Evolutionary conservation across 306 rosid genomes (phyloP).

Genomic region (Lathyrus sativus): DNA sequence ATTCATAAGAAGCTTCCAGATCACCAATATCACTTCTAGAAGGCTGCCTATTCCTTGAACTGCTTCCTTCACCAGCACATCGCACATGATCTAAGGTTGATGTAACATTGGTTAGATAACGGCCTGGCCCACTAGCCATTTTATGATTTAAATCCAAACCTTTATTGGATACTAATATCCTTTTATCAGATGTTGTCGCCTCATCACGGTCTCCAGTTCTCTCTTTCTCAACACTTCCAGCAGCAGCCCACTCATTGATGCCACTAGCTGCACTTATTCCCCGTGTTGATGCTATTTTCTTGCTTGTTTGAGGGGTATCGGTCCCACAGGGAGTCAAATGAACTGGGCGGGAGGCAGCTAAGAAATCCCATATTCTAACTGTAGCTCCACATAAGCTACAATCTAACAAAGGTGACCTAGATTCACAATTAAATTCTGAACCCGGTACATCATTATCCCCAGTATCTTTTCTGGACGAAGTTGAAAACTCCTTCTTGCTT

Average conservation of each 20-base stretch:
- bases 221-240: slow-evolving; percentile 77
- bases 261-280: slow-evolving; percentile 99
- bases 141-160: slow-evolving; percentile 76
- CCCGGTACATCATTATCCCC: slow-evolving; percentile 47
- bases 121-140: slow-evolving; percentile 63
- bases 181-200: slow-evolving; percentile 79
- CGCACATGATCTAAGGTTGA: slow-evolving; percentile 53
- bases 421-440: slow-evolving; percentile 62
- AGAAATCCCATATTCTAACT: slow-evolving; percentile 81
- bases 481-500: slow-evolving; percentile 49
- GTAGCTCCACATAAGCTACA: slow-evolving; percentile 98
- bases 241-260: slow-evolving; percentile 85
- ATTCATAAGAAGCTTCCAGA: slow-evolving; percentile 80
- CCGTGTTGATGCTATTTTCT: slow-evolving; percentile 85
- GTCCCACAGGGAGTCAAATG: slow-evolving; percentile 68
- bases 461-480: slow-evolving; percentile 49
- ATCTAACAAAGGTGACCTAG: slow-evolving; percentile 86
- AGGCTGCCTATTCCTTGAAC: slow-evolving; percentile 67
- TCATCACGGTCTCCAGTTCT: slow-evolving; percentile 82
- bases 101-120: slow-evolving; percentile 53
- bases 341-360: slow-evolving; percentile 77
- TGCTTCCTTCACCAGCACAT: slow-evolving; percentile 67
- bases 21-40: slow-evolving; percentile 89
- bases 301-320: slow-evolving; percentile 84
- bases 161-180: slow-evolving; percentile 43